These are phyloP conservation scores for Sugiyamaella floridensis DNA, from an alignment of 805 yeast genomes.

Conservation along the genomic window DNA sequence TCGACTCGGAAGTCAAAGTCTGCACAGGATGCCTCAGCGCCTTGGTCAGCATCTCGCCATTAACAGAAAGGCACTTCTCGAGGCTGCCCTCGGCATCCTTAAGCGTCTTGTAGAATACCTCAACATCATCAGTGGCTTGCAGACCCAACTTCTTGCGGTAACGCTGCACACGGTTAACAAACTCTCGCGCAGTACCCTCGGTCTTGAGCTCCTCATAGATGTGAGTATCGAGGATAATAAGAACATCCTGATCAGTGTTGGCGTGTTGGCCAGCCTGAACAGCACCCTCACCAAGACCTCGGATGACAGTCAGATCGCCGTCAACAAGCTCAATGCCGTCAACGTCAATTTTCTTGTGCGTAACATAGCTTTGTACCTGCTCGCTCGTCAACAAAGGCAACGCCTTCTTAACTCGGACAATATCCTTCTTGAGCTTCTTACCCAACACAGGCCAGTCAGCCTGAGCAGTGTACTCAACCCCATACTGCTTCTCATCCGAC, in stretches of 20 bases:
- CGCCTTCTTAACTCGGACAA: slow-evolving; percentile 89
- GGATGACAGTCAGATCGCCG: slow-evolving; percentile 84
- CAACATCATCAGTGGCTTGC: slow-evolving; percentile 90
- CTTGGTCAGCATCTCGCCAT: slow-evolving; percentile 65
- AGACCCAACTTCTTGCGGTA: slow-evolving; percentile 93
- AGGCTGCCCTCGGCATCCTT: slow-evolving; percentile 42
- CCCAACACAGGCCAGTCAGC: slow-evolving; percentile 99
- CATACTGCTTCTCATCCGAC: slow-evolving; percentile 82
- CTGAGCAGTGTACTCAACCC: slow-evolving; percentile 86
- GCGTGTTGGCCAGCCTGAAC: slow-evolving; percentile 69
- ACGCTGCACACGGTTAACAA: slow-evolving; percentile 94
- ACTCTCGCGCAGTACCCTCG: slow-evolving; percentile 95
- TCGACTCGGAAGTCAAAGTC: slow-evolving; percentile 37
- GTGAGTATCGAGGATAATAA: slow-evolving; percentile 82
- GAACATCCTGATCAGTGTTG: slow-evolving; percentile 82
- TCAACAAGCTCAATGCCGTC: slow-evolving; percentile 81
- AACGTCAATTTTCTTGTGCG: slow-evolving; percentile 68
- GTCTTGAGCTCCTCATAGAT: slow-evolving; percentile 80
- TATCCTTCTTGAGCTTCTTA: slow-evolving; percentile 91
- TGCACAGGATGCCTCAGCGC: slow-evolving; percentile 64
- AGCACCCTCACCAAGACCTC: slow-evolving; percentile 67
- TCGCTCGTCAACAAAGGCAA: slow-evolving; percentile 74
- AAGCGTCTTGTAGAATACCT: slow-evolving; percentile 67
- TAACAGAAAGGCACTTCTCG: slow-evolving; percentile 52
- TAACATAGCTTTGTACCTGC: slow-evolving; percentile 70